Percentiles rank a stretch among this genome's conserved stretches.
phyloP scores from a whole-genome alignment of 2,329 filamentous ascomycete species.

The Neurospora crassa region DNA sequence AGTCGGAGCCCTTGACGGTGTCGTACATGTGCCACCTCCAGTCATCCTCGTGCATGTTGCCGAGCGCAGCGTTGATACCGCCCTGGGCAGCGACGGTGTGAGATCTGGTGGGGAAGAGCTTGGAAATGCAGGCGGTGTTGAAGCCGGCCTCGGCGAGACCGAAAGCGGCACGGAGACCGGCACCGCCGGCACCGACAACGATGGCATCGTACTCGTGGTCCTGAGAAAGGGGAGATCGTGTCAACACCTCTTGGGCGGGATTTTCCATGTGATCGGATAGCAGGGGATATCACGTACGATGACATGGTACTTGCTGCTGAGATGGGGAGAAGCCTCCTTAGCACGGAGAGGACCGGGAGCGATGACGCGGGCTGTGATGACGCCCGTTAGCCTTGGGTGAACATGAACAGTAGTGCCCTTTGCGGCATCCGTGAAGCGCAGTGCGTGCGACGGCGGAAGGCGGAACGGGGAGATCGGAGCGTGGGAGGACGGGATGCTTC shows the following conservation, averaged over 20 bases:
- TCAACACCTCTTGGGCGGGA: conserved; percentile 7
- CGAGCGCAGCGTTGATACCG: conserved; percentile 79
- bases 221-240: conserved; percentile 27
- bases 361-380: conserved; percentile 64
- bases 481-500: not conserved
- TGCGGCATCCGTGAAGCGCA: conserved; percentile 1
- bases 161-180: conserved; percentile 74
- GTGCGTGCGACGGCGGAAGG: not conserved
- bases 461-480: not conserved
- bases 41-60: conserved; percentile 97
- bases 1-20: conserved; percentile 95
- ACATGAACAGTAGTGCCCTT: conserved; percentile 1
- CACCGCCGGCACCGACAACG: conserved; percentile 77
- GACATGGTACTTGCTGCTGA: conserved; percentile 86
- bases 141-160: conserved; percentile 81
- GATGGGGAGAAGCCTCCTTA: conserved; percentile 82
- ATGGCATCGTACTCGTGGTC: conserved; percentile 99
- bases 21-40: conserved; percentile 99
- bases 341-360: conserved; percentile 78
- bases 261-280: conserved; percentile 3
- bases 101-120: conserved; percentile 77
- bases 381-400: conserved; percentile 1
- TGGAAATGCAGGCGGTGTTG: conserved; percentile 81
- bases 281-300: conserved; percentile 52
- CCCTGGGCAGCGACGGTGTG: conserved; percentile 78